Conservation (phyloP, 2,329 filamentous ascomycete species). For the Neurospora crassa region DNA sequence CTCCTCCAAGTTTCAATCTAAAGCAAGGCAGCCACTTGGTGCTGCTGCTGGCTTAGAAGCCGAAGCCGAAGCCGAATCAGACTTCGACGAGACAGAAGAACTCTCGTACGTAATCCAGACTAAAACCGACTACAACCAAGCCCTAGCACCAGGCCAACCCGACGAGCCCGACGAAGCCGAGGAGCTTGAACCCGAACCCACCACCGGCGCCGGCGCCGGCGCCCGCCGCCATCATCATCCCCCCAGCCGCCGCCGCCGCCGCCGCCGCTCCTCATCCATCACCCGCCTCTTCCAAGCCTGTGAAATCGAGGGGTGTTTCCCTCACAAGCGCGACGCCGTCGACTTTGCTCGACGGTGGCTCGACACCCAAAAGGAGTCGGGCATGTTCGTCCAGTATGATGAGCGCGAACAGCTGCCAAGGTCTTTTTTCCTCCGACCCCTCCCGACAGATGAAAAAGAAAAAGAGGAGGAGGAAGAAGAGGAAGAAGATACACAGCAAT, state of each 20-base stretch:
- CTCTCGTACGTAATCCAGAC: conserved; percentile 34
- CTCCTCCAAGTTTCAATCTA: not conserved
- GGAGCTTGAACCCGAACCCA: no score
- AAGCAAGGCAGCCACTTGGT: not conserved
- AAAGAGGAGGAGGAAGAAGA: not conserved
- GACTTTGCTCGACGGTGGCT: conserved; percentile 26
- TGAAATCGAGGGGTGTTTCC: conserved; percentile 30
- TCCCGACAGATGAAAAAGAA: conserved; percentile 3
- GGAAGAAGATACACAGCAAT: conserved; percentile 16
- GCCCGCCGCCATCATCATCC: not conserved
- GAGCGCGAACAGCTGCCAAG: conserved; percentile 5
- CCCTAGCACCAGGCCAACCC: not conserved
- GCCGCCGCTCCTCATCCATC: not conserved
- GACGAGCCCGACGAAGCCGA: not conserved
- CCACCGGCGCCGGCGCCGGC: no score
- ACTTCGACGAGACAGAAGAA: conserved; percentile 3
- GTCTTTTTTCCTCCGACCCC: not conserved
- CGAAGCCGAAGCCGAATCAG: no score
- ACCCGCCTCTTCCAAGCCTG: conserved; percentile 20
- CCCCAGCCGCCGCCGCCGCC: not conserved
- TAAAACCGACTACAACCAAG: conserved; percentile 29
- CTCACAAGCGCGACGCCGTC: conserved; percentile 23
- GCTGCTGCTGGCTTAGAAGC: no score
- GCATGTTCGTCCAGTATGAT: conserved; percentile 23
- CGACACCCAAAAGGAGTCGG: conserved; percentile 9